Base-by-base conservation (phyloP, 2,329 filamentous ascomycete species). In the Hysterium pulicare region DNA sequence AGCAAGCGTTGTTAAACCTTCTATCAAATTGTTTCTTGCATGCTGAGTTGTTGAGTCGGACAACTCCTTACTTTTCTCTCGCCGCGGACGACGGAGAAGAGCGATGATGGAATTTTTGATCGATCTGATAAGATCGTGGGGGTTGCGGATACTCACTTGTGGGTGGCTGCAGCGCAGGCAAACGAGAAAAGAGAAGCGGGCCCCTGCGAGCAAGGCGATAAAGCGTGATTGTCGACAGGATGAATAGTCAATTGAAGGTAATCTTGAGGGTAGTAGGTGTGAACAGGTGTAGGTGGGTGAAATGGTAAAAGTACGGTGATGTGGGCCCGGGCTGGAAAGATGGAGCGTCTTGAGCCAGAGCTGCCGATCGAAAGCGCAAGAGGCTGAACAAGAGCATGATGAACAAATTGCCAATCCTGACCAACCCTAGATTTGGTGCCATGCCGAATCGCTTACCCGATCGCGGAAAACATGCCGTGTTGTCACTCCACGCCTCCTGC, bases 81-180 rank as follows among this genome's bases (percentile, higher is more conserved):
- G 28, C 37, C 39, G 33, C 45, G 46, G 40, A 36, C 46, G 22
- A 39, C 46, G 44, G 44, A 49, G 44, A 44, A 45, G 49, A 13
- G 46, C 32, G 33, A 37, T 17, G 36, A 26, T 31, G 37, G 4
- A 35, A 32, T 38, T 41, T 48, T 45, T 58, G 58, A 60, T 61
- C 57, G 24, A 28, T 28, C 24, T 8, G 24, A 28, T 28, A 8
- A 55, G 58, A 61, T 61, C 43, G 55, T 50, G 55, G 53, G 51
- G 54, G 39, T 46, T 24, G 30, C 3, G 11, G 32, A 17, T 34
- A 40, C 54, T 51, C 43, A 58, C 56, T 46, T 48, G 20, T 22
- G 15, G 16, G 22, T 22, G 30, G 40, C 45, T 37, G 19, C 19
- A 39, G 28, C 37, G 40, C 44, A 42, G 55, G 38, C 49, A 41